Evolutionary conservation across 2,329 filamentous ascomycete species (phyloP), one percentile per base, ranked within the genome.

Genomic region (Ceratocystis smalleyi): DNA sequence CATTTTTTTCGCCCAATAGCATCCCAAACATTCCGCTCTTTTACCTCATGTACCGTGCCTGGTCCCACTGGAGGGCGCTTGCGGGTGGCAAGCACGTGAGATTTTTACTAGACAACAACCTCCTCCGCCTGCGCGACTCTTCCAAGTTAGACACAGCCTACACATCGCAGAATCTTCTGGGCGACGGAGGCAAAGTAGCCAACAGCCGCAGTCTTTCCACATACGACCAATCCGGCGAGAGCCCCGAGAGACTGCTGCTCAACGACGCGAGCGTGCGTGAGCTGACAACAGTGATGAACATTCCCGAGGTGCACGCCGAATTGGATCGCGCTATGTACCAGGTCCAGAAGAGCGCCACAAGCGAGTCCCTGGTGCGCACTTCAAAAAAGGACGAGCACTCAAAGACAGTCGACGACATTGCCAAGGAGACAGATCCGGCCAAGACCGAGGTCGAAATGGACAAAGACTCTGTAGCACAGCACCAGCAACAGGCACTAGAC

Each of bases 1-100:
- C 3, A 24, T 40, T 40, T 5, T 40, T 40, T 40, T 40, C 12
- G 10, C 35, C 10, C 35, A 40, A 40, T 40, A 95, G 89, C 67
- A 81, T 96, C 68, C 91, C 92, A 43, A 96, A 99, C 72, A 78
- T 99, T 12, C 94, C 94, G 19, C 97, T 97, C 78, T 97, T 97
- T 78, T 99, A 97, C 74, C 82, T 97, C 49, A 83, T 83, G 19
- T 99, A 95, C 77, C 83, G 94, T 68, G 87, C 90, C 30, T 97
- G 88, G 87, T 95, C 89, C 22, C 90, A 96, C 74, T 95, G 88
- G 84, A 83, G 87, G 76, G 94, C 94, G 63, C 77, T 95, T 63
- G 83, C 84, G 45, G 94, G 94, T 64, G 91, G 90, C 22, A 88
- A 84, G 70, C 89, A 97, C 72, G 77, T 97, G 43, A 83, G 92